These are phyloP conservation scores for Macaranga tanarius DNA, from an alignment of 441 rosid genomes.

Conservation along the genomic window DNA sequence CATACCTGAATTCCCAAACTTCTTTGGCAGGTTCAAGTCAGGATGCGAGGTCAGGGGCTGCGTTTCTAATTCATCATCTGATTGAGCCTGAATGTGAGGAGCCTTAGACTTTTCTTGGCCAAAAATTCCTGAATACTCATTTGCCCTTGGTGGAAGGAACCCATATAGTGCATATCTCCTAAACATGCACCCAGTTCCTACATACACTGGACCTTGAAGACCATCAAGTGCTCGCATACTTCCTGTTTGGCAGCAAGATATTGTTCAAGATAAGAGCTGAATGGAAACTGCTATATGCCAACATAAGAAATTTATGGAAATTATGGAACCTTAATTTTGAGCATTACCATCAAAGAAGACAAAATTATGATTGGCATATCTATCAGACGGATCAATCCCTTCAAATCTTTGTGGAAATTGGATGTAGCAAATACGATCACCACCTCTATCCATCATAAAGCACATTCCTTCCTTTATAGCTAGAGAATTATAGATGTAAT, in stretches of 20 bases:
- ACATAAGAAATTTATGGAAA: neutral
- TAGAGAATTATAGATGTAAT: constrained; percentile 66
- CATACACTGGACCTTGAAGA: constrained; percentile 85
- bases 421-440: constrained; percentile 80
- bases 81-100: constrained; percentile 24
- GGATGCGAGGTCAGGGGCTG: constrained; percentile 66
- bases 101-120: constrained; percentile 59
- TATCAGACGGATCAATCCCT: constrained; percentile 92
- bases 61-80: constrained; percentile 53
- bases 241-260: constrained; percentile 42
- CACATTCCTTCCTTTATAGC: constrained; percentile 90
- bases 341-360: constrained; percentile 84
- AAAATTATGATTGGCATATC: constrained; percentile 89
- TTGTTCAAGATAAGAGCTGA: neutral
- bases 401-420: constrained; percentile 93
- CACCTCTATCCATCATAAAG: constrained; percentile 96
- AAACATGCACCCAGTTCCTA: constrained; percentile 93
- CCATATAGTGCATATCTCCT: constrained; percentile 82
- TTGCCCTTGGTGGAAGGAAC: constrained; percentile 83
- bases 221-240: constrained; percentile 94
- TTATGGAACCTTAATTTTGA: neutral
- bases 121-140: constrained; percentile 62
- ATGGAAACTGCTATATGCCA: neutral
- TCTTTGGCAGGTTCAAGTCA: constrained; percentile 62
- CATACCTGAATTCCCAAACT: constrained; percentile 68